Evolutionary conservation across 2,329 filamentous ascomycete species (phyloP).

Genomic region (Nigrograna mackinnonii): DNA sequence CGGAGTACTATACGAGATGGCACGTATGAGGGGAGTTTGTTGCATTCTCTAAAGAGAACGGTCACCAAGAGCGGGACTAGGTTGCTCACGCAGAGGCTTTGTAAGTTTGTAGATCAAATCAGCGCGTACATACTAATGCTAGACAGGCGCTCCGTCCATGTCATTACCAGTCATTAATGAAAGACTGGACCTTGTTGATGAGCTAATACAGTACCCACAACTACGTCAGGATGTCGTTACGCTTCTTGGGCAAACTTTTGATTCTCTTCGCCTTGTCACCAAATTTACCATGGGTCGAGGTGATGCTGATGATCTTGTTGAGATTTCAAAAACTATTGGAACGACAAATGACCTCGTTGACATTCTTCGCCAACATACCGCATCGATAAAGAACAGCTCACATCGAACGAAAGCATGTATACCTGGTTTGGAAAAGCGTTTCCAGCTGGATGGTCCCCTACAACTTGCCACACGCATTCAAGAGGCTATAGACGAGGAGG

Average conservation of each 20-base stretch:
- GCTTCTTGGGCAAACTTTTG: conserved; percentile 75
- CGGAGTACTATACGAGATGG: conserved; percentile 83
- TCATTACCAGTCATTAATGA: conserved; percentile 76
- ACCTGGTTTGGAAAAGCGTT: conserved; percentile 55
- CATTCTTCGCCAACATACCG: conserved; percentile 25
- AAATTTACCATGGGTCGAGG: conserved; percentile 92
- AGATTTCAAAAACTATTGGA: conserved; percentile 77
- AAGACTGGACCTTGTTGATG: conserved; percentile 79
- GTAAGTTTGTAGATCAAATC: conserved; percentile 45
- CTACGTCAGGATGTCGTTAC: conserved; percentile 71
- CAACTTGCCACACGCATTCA: conserved; percentile 73
- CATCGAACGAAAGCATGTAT: conserved; percentile 32
- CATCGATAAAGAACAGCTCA: too few relatives aligned
- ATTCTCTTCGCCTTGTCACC: conserved; percentile 87
- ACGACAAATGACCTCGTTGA: conserved; percentile 69
- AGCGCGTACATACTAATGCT: conserved; percentile 13
- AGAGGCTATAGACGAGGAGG: conserved; percentile 88
- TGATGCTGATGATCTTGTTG: conserved; percentile 88
- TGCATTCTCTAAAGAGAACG: conserved; percentile 88
- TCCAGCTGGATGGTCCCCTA: conserved; percentile 68
- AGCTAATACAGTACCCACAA: conserved; percentile 68
- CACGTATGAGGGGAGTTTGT: conserved; percentile 76
- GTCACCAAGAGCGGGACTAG: conserved; percentile 90
- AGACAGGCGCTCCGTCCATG: conserved; percentile 77
- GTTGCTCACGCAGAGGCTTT: conserved; percentile 81